Conservation (phyloP, 2,329 filamentous ascomycete species). For the Phaeophleospora eucalypticola region DNA sequence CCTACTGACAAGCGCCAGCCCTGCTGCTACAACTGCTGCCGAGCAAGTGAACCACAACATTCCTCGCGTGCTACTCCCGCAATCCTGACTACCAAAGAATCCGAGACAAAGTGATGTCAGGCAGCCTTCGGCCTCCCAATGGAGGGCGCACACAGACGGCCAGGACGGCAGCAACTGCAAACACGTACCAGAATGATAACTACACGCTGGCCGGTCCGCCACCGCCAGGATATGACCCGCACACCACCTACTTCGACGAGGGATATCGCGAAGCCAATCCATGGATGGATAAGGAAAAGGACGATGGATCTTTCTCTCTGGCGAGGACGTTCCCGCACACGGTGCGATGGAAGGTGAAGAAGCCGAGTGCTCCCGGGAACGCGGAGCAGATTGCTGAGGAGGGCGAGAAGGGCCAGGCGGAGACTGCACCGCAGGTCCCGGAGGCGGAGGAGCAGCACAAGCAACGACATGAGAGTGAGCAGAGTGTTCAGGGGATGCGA, state of each 20-base stretch:
- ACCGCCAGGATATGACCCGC: slow-evolving; percentile 12
- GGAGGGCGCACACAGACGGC: slow-evolving; percentile 3
- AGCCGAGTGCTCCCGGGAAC: not conserved
- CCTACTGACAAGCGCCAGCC: not conserved
- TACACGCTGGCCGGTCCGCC: slow-evolving; percentile 18
- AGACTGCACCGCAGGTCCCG: slow-evolving; percentile 22
- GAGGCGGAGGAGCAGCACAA: slow-evolving; percentile 9
- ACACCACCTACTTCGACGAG: slow-evolving; percentile 27
- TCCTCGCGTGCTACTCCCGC: slow-evolving; percentile 4
- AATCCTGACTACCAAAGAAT: not conserved
- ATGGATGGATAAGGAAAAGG: slow-evolving; percentile 20
- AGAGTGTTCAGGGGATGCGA: not conserved
- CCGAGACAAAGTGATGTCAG: slow-evolving; percentile 11
- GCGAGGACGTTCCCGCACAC: slow-evolving; percentile 26
- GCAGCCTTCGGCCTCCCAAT: not conserved
- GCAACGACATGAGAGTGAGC: not conserved
- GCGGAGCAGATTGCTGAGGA: slow-evolving; percentile 11
- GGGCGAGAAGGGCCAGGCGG: slow-evolving; percentile 21
- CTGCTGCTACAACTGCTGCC: not conserved
- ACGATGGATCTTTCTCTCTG: slow-evolving; percentile 23
- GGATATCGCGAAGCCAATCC: slow-evolving; percentile 27
- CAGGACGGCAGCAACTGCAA: not conserved
- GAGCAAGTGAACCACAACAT: slow-evolving; percentile 1
- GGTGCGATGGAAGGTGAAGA: slow-evolving; percentile 19
- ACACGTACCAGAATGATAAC: slow-evolving; percentile 5